These are phyloP conservation scores for Thoreauomyces humboldtii DNA, from an alignment of 192 early-diverging fungal species.

Conservation along the genomic window DNA sequence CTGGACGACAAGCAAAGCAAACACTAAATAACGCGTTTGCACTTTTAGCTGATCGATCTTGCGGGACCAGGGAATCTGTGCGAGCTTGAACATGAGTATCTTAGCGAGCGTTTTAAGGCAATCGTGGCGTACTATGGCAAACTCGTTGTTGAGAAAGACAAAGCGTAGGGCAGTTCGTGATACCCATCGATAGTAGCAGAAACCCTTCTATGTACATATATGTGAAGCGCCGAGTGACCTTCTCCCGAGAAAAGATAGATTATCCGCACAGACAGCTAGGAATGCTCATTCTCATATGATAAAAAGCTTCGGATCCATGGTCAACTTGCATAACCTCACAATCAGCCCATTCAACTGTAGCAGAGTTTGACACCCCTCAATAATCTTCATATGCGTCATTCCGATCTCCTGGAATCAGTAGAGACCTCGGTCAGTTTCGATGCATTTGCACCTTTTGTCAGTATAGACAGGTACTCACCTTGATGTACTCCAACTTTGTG, in stretches of 20 bases:
- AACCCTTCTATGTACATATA: too few species aligned
- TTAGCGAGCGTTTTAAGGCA: constrained; percentile 67
- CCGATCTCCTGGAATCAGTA: constrained; percentile 99
- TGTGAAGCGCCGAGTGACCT: too few species aligned
- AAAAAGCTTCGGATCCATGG: constrained; percentile 27
- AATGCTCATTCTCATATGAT: constrained; percentile 4
- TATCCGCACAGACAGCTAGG: too few species aligned
- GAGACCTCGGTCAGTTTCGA: too few species aligned
- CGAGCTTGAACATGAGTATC: constrained; percentile 78
- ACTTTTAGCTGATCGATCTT: not conserved
- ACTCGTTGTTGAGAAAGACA: too few species aligned
- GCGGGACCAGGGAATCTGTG: constrained; percentile 35
- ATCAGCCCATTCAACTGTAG: constrained; percentile 87
- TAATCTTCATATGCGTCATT: constrained; percentile 82
- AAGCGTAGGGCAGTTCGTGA: too few species aligned
- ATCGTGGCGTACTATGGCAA: constrained; percentile 79
- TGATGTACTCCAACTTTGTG: constrained; percentile 81
- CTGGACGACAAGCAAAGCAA: not conserved
- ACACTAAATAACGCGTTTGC: not conserved
- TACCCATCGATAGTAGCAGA: too few species aligned
- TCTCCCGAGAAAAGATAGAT: too few species aligned
- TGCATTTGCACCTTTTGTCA: not conserved
- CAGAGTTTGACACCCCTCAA: constrained; percentile 81
- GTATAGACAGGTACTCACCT: constrained; percentile 55
- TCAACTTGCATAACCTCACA: constrained; percentile 52